Base-by-base conservation (phyloP, 2,329 filamentous ascomycete species). In the Fusarium buharicum region DNA sequence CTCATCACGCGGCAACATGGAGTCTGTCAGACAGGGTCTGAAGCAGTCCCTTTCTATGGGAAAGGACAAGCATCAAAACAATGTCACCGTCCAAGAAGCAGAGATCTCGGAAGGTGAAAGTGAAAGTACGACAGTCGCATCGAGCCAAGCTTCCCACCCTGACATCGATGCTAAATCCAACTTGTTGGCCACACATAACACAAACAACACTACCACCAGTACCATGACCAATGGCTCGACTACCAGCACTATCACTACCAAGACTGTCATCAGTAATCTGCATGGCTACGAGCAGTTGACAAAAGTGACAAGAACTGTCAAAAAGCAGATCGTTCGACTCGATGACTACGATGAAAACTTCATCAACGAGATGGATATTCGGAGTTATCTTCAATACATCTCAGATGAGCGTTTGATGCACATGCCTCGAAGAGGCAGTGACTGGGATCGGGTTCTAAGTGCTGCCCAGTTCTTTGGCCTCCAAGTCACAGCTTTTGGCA, bases 381-480 rank as follows among this genome's bases (percentile, higher is more conserved):
- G 62, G 11, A 46, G 62, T 12, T 78, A 78, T 40, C 71, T 78
- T 13, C 63, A 71, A 18, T 75, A 72, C 62, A 77, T 79, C 47
- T 71, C 72, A 11, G 74, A 78, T 52, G 72, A 78, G 49, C 76
- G 77, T 24, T 69, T 78, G 13, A 72, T 76, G 14, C 76, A 78
- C 48, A 79, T 79, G 75, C 77, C 77, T 3, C 69, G 70, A 6
- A 67, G 74, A 34, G 77, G 76, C n/a, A 78, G 76, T 47, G 72
- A 75, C 41, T 79, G 76, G 76, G 77, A 79, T 50, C 72, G 74
- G 1, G 76, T 79, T 1, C 65, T 79, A 27, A 75, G 73, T 34
- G 72, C 74, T 14, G 77, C 77, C 4, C 75, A 79, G 54, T 78
- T 76, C 70, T 79, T 78, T 38, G 77, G 76, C 4, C 69, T 77